Evolutionary conservation across 2,329 filamentous ascomycete species (phyloP), one percentile per base, ranked within the genome.

Genomic region (Epichloe typhina): DNA sequence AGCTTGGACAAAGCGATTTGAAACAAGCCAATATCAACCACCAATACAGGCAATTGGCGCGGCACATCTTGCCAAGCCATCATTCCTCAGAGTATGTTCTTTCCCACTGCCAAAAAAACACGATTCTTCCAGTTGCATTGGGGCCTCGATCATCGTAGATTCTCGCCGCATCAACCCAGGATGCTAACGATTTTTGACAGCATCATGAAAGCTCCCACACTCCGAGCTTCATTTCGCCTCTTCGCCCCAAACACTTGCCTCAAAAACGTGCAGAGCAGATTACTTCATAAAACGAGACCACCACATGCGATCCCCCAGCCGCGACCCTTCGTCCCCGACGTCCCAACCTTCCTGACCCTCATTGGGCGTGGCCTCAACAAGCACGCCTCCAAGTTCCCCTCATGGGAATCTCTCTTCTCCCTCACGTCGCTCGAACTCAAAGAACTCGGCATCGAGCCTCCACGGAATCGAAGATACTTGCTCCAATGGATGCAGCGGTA

Each of bases 371-470:
- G 83, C 59, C 81, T 96, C 60, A 82, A 78, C 62, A 81, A 85
- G 63, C 88, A 96, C 72, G 79, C 85, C 46, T 75, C 80, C 68
- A 97, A 97, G 68, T 88, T 98, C 60, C 82, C 86, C 2, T 84
- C 85, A 11, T 97, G 93, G 93, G 85, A 93, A 49, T 80, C 87
- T 5, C 80, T 98, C 44, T 97, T 97, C 76, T 83, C 83, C 44
- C 75, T 93, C 56, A 83, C 80, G 21, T 88, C 87, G 17, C 66
- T 75, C 43, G 83, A 97, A 68, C 75, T 98, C 57, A 82, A 83
- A 57, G 83, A 91, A 59, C 75, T 93, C 17, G 91, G 93, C 51
- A 76, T 97, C 55, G 91, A 97, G 65, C 88, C 89, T 13, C 79
- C 91, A 17, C 83, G 91, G 43, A 79, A 81, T 57, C 79, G 93